These are phyloP conservation scores for Xylaria sp. DNA, from an alignment of 2,329 filamentous ascomycete genomes.

Conservation along the genomic window DNA sequence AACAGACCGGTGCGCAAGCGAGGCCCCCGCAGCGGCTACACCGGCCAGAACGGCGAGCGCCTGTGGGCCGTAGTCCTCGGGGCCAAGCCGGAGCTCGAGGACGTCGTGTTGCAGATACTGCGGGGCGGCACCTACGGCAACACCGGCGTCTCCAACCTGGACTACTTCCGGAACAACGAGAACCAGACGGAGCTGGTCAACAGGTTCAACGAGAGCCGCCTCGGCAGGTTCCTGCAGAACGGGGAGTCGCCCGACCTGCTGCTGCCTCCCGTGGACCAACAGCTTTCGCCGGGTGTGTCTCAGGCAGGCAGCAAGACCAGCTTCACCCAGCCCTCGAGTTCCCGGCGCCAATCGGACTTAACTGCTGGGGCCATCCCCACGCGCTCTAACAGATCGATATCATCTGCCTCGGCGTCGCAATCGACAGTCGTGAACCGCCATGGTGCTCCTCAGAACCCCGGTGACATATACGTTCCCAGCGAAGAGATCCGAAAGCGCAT, in stretches of 20 bases:
- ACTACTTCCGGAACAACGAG: slow-evolving; percentile 39
- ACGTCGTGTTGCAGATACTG: slow-evolving; percentile 36
- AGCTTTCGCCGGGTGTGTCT: slow-evolving; percentile 23
- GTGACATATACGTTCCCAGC: slow-evolving; percentile 39
- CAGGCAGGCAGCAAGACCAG: slow-evolving; percentile 18
- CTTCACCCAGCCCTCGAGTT: slow-evolving; percentile 19
- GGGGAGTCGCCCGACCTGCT: slow-evolving; percentile 35
- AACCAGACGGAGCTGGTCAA: slow-evolving; percentile 39
- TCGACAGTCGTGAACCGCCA: slow-evolving; percentile 33
- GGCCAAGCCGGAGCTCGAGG: slow-evolving; percentile 37
- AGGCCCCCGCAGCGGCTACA: slow-evolving; percentile 40
- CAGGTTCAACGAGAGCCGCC: slow-evolving; percentile 37
- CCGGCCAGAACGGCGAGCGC: slow-evolving; percentile 40
- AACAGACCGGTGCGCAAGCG: slow-evolving; percentile 40
- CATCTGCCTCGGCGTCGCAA: slow-evolving; percentile 24
- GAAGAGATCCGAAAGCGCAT: slow-evolving; percentile 35
- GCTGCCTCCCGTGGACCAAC: slow-evolving; percentile 31
- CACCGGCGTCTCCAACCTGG: slow-evolving; percentile 36
- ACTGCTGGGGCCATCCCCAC: slow-evolving; percentile 11
- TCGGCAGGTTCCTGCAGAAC: slow-evolving; percentile 37
- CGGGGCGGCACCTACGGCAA: slow-evolving; percentile 34
- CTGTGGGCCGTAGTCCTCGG: slow-evolving; percentile 39
- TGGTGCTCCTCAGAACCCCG: slow-evolving; percentile 38
- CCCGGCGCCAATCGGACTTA: slow-evolving; percentile 17
- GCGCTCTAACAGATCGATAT: slow-evolving; percentile 25